Percentiles rank a stretch among this genome's conserved stretches.
Conservation (phyloP, 169 alveolate genomes). For the Perkinsus olseni region DNA sequence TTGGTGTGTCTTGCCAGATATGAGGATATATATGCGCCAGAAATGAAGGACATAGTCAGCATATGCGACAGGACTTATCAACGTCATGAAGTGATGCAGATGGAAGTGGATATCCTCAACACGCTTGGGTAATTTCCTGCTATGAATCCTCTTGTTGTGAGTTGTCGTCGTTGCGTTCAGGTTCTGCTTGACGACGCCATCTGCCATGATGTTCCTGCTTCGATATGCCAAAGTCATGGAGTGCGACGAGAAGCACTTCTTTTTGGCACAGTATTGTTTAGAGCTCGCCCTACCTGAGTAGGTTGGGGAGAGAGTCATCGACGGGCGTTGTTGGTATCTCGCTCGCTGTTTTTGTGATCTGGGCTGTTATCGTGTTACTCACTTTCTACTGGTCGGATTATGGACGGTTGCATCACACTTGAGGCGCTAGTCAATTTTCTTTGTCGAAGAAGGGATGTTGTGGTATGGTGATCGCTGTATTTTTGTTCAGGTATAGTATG, state of each 20-base stretch:
- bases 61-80: constrained; percentile 4
- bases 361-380: neutral
- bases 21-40: constrained; percentile 11
- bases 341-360: neutral
- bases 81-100: constrained; percentile 3
- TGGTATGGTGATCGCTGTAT: neutral
- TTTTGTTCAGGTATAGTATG: neutral
- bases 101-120: constrained; percentile 10
- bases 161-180: neutral
- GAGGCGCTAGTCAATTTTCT: neutral
- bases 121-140: neutral
- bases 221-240: neutral
- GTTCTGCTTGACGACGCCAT: constrained; percentile 8
- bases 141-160: neutral
- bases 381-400: neutral
- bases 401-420: neutral
- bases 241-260: constrained; percentile 5
- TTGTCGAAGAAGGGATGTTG: neutral
- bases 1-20: neutral
- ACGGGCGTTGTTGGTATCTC: neutral
- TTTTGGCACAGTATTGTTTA: constrained; percentile 1
- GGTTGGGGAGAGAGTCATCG: neutral
- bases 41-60: neutral
- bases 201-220: constrained; percentile 1
- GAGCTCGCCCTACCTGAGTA: neutral